A percentile compares a stretch with the other conserved stretches of the same genome.
phyloP scores from a whole-genome alignment of 352 stramenopile genomes.

The Phytophthora melonis region DNA sequence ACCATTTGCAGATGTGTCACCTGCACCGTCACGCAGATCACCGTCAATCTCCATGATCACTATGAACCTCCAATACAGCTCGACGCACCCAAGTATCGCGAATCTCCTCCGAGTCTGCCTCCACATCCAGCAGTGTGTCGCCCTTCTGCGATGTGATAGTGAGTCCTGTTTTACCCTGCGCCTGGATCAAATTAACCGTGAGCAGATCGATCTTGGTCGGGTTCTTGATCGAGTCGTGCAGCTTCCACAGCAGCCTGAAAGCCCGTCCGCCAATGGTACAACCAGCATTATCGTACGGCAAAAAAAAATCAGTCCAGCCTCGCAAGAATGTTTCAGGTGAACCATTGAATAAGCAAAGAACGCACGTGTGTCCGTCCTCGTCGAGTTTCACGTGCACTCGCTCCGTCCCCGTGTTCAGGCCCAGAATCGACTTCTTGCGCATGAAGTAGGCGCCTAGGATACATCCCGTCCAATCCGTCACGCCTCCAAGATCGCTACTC shows the following conservation, averaged over 20 bases:
- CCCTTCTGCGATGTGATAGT: constrained; percentile 68
- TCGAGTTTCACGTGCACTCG: constrained; percentile 72
- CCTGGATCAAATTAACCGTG: constrained; percentile 61
- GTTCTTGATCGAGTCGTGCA: constrained; percentile 62
- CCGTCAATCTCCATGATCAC: neutral
- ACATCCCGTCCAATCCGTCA: neutral
- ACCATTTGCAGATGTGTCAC: constrained; percentile 80
- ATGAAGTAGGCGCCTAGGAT: constrained; percentile 67
- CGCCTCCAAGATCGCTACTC: neutral
- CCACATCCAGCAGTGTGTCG: constrained; percentile 74
- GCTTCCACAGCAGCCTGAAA: constrained; percentile 73
- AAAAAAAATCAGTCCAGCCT: neutral
- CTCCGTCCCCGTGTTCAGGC: constrained; percentile 69
- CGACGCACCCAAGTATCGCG: constrained; percentile 71
- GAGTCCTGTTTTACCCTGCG: constrained; percentile 56
- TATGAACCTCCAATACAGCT: neutral
- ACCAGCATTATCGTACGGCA: too few relatives aligned
- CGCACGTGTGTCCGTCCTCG: constrained; percentile 66
- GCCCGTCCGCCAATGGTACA: neutral
- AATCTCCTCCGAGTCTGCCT: constrained; percentile 68
- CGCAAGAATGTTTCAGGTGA: neutral
- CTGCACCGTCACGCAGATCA: constrained; percentile 24
- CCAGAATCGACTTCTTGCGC: constrained; percentile 81
- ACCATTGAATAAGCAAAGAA: neutral
- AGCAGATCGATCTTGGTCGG: constrained; percentile 60